Base-by-base conservation (phyloP, 345 rosid species). In the Arabidopsis suecica region DNA sequence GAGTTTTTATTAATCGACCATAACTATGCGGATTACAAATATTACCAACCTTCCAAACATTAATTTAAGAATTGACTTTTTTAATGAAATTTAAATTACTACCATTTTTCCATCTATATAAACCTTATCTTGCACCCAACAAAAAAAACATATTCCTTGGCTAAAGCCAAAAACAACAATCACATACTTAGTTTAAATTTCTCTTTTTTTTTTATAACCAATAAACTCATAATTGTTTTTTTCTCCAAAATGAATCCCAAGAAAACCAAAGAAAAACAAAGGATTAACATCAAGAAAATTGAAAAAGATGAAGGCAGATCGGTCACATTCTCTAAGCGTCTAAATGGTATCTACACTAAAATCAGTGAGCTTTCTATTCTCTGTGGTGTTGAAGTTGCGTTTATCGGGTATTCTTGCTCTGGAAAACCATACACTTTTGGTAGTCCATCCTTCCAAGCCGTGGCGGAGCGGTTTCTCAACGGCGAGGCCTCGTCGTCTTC, bases 381-480 rank as follows among this genome's bases (percentile, higher is more conserved):
- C 7, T 76, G 71, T 12, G 75, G 80, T 5, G 71, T 18, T 1
- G 37, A 76, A 0, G 48, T 63, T 5, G 80, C 58, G 0, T 76
- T 69, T 42, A 70, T 69, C 8, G 30, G 57, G 0, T 62, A 33
- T 23, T 68, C 74, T 1, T 22, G 56, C 8, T 9, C 74, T 0
- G 69, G 74, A 0, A 76, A 76, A 8, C 75, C 80, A 5, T 70
- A 44, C 36, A 56, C 76, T 4, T 63, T 77, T 25, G 65, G 71
- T 0, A 62, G 16, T 16, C 76, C 75, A 1, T 77, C 80, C 1
- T 70, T 77, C 7, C 30, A 48, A 13, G 40, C 33, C 9, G 75
- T 77, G 3, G 59, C 51, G 0, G 7, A 70, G 40, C 36, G 75
- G 7, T 77, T 69, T 48, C 53, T 70, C 25, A 32, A 36, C 16